phyloP scores from a whole-genome alignment of 179 eudicot genomes.

The Actinidia chinensis region DNA sequence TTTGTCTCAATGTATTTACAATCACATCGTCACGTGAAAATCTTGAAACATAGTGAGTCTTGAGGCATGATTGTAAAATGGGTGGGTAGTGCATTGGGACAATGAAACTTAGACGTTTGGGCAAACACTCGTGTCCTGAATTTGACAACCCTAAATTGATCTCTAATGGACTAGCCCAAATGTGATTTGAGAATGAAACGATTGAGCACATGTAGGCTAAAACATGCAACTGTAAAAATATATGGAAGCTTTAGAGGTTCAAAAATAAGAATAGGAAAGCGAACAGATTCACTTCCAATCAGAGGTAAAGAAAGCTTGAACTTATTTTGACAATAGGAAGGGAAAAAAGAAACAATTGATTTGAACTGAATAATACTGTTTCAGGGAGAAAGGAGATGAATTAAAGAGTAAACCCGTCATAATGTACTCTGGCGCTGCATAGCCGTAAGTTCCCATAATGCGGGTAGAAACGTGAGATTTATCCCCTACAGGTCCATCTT shows the following conservation, averaged over 20 bases:
- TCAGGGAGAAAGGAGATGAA: background rate
- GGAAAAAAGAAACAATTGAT: background rate
- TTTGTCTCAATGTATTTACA: no score
- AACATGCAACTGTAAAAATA: background rate
- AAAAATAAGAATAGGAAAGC: background rate
- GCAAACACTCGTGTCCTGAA: no score
- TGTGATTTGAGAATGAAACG: background rate
- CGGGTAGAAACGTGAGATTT: conserved; percentile 93
- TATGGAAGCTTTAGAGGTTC: background rate
- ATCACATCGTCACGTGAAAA: no score
- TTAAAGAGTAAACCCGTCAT: conserved; percentile 57
- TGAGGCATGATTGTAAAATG: no score
- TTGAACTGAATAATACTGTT: conserved; percentile 3
- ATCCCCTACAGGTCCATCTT: conserved; percentile 93
- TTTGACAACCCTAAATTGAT: background rate
- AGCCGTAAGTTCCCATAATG: conserved; percentile 93
- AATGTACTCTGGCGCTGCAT: conserved; percentile 92
- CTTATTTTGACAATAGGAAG: background rate
- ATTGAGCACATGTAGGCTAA: background rate
- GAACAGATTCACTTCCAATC: conserved; percentile 1
- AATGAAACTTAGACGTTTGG: no score
- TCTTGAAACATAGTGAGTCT: no score
- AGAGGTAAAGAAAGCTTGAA: background rate
- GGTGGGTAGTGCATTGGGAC: no score
- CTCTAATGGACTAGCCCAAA: background rate